phyloP scores from a whole-genome alignment of 805 yeast species.

The Pichia nanzhaoensis region DNA sequence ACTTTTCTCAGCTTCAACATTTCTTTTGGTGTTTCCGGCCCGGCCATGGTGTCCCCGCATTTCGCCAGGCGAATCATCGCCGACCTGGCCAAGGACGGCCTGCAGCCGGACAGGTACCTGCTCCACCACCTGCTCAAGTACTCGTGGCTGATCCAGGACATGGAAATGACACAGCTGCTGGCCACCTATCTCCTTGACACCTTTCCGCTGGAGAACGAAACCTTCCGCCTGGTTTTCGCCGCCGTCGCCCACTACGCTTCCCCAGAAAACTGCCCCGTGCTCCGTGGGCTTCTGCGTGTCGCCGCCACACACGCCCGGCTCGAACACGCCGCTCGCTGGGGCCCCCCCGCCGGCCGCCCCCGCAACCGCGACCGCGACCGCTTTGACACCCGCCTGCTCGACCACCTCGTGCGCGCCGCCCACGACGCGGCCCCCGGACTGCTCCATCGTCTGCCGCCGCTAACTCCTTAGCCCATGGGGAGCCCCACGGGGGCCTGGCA shows the following conservation, averaged over 20 bases:
- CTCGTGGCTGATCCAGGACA: neutral
- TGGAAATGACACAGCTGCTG: neutral
- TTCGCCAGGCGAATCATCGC: slow-evolving; percentile 7
- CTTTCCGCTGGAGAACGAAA: slow-evolving; percentile 6
- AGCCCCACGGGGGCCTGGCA: no score
- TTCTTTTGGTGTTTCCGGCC: slow-evolving; percentile 2
- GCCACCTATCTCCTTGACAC: neutral
- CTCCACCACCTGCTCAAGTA: slow-evolving; percentile 9
- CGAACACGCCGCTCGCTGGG: no score
- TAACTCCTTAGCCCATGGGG: no score
- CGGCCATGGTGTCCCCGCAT: neutral
- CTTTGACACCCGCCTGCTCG: neutral
- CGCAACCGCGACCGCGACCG: neutral
- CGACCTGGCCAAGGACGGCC: slow-evolving; percentile 1
- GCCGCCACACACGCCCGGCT: neutral
- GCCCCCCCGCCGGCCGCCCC: neutral
- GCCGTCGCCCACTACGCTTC: neutral
- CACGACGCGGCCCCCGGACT: no score
- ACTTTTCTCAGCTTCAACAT: slow-evolving; percentile 6
- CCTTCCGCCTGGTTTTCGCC: neutral
- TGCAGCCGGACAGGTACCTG: slow-evolving; percentile 8
- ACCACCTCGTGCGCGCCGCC: neutral
- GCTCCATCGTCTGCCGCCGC: no score
- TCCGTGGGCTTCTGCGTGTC: neutral
- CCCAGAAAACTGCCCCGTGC: neutral